phyloP scores from a whole-genome alignment of 306 rosid genomes.

The Prunus armeniaca region DNA sequence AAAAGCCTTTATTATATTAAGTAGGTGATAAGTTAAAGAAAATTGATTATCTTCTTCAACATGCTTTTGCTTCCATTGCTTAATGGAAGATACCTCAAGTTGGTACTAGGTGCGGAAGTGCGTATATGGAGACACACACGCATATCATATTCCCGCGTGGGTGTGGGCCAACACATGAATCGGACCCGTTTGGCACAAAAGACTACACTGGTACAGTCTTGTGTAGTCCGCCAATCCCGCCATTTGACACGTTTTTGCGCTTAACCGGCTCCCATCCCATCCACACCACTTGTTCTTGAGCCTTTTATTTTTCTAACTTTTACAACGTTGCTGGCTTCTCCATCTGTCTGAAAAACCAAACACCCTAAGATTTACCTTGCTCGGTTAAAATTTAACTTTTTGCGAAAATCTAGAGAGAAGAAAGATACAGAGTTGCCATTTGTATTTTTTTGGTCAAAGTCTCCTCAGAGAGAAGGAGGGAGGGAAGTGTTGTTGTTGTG shows the following conservation, averaged over 20 bases:
- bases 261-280: constrained; percentile 5
- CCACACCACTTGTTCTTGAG: background rate
- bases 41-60: too few species aligned
- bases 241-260: constrained; percentile 18
- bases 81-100: background rate
- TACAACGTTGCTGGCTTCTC: background rate
- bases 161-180: constrained; percentile 1
- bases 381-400: background rate
- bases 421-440: constrained; percentile 1
- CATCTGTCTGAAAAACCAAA: background rate
- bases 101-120: background rate
- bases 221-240: constrained; percentile 33
- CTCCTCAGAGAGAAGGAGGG: background rate
- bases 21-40: too few species aligned
- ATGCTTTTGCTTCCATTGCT: too few species aligned
- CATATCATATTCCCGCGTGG: background rate
- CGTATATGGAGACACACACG: background rate
- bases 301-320: background rate
- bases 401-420: constrained; percentile 11
- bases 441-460: constrained; percentile 24
- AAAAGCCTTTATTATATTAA: too few species aligned
- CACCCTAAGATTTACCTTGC: background rate
- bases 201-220: background rate
- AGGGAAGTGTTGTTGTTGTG: background rate
- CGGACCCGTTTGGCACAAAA: background rate